Base-by-base conservation (phyloP, 139 green algal genomes). In the Volvox reticuliferus region DNA sequence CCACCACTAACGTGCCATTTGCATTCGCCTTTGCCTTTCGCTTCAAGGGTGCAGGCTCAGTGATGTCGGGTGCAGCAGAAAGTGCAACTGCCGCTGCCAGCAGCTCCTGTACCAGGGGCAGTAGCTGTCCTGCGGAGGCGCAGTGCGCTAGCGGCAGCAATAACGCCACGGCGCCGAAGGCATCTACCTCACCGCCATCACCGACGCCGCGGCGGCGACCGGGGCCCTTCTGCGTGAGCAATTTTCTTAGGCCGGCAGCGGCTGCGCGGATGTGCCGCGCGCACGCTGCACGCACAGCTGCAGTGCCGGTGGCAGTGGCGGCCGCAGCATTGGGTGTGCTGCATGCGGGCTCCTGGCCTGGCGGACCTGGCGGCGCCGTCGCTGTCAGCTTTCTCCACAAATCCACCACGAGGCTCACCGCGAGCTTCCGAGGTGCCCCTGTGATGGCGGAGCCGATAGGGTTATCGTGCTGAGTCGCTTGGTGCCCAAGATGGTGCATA, bases 71-170 rank as follows among this genome's bases (percentile, higher is more conserved):
- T 26, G 65, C 33, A 36, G 62, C 62, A 22, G 55, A 22, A 22
- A 12, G 35, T 2, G 83, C 83, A 14, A 9, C 32, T 17, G 67
- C 26, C 35, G 83, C 26, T 5, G 12, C 67, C 67, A 22, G 73
- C 30, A 36, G 20, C 30, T 69, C 12, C 28, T 62, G 68, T 50
- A 36, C 86, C 30, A 90, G 73, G 30, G 50, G 73, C 73, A 76
- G 50, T n/a, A 90, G n/a, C 69, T 77, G 30, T 44, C 12, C 12
- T 2, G 50, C 67, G 21, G 20, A 13, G 26, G 73, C 86, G 73
- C 71, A 83, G 20, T 12, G 50, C 86, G 79, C 67, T 33, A 90
- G 50, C 44, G 86, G 86, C 44, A 90, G 44, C 5, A 84, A 32
- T 32, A 1, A 18, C 30, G n/a, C 44, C 0, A 90, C 28, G 68